phyloP scores from a whole-genome alignment of 192 early-diverging fungal genomes.

The Haplosporangium gracile region DNA sequence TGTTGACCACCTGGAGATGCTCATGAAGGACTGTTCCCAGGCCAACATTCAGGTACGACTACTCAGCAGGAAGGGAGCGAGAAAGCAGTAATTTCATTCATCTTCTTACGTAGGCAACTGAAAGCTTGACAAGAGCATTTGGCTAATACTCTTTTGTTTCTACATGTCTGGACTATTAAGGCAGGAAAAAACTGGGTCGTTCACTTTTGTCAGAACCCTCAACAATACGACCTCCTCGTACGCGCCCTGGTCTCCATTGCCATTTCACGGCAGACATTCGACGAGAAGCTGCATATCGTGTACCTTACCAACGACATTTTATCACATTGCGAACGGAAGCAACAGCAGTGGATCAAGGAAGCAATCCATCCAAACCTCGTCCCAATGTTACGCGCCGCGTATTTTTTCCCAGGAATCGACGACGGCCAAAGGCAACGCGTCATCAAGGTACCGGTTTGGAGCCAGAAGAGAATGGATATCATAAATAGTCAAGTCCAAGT shows the following conservation, averaged over 20 bases:
- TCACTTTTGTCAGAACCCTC: constrained; percentile 56
- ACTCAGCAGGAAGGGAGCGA: background rate
- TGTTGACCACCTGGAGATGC: constrained; percentile 53
- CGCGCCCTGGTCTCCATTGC: constrained; percentile 59
- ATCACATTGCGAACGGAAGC: constrained; percentile 61
- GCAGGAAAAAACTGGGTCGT: constrained; percentile 66
- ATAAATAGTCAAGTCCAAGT: background rate
- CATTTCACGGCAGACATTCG: constrained; percentile 51
- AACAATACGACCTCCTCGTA: constrained; percentile 50
- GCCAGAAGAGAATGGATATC: background rate
- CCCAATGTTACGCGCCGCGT: constrained; percentile 60
- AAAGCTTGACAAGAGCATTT: too few species aligned
- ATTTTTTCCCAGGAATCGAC: constrained; percentile 56
- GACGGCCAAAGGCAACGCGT: constrained; percentile 59
- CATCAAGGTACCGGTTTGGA: constrained; percentile 56
- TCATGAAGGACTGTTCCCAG: constrained; percentile 68
- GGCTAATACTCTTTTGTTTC: too few species aligned
- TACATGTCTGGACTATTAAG: constrained; percentile 20
- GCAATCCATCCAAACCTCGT: constrained; percentile 59
- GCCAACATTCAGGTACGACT: constrained; percentile 65
- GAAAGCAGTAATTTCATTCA: too few species aligned
- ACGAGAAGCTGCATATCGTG: constrained; percentile 64
- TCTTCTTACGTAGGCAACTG: too few species aligned
- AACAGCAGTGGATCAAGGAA: constrained; percentile 63
- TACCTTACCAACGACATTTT: constrained; percentile 68